These are phyloP conservation scores for Pythium aristosporum DNA, from an alignment of 352 stramenopile genomes.

Conservation along the genomic window DNA sequence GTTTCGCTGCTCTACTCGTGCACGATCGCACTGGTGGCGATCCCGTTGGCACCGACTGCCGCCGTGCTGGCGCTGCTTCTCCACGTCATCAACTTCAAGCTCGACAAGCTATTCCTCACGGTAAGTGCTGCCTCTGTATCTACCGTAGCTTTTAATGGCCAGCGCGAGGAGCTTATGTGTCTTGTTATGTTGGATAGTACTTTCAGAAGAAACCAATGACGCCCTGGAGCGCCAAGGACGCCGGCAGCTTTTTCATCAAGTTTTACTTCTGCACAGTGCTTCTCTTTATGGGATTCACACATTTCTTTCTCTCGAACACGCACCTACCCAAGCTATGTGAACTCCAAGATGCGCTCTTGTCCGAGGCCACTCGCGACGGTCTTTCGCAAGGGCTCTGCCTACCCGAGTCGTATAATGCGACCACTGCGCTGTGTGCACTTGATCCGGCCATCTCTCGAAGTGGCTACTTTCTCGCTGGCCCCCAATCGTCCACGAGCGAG, in stretches of 20 bases:
- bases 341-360: conserved; percentile 46
- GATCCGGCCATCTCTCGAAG: conserved; percentile 33
- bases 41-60: conserved; percentile 61
- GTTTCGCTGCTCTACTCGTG: conserved; percentile 78
- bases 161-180: not conserved
- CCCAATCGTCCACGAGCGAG: conserved; percentile 21
- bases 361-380: not conserved
- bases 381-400: conserved; percentile 28
- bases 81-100: conserved; percentile 78
- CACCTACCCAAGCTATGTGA: conserved; percentile 55
- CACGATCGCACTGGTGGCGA: conserved; percentile 68
- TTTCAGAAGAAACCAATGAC: conserved; percentile 74
- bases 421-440: conserved; percentile 36
- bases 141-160: not conserved
- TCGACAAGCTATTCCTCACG: conserved; percentile 75
- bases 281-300: conserved; percentile 60
- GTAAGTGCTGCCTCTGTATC: conserved; percentile 23
- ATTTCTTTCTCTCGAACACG: conserved; percentile 56
- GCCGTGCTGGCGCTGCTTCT: conserved; percentile 54
- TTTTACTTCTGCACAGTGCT: conserved; percentile 77
- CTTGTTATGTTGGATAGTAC: conserved; percentile 25
- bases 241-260: conserved; percentile 86
- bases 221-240: conserved; percentile 74
- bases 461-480: conserved; percentile 36
- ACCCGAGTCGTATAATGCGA: conserved; percentile 30